A percentile compares a stretch with the other conserved stretches of the same genome.
phyloP scores from a whole-genome alignment of 495 filamentous ascomycete species.

The Penicillium malachiteum region DNA sequence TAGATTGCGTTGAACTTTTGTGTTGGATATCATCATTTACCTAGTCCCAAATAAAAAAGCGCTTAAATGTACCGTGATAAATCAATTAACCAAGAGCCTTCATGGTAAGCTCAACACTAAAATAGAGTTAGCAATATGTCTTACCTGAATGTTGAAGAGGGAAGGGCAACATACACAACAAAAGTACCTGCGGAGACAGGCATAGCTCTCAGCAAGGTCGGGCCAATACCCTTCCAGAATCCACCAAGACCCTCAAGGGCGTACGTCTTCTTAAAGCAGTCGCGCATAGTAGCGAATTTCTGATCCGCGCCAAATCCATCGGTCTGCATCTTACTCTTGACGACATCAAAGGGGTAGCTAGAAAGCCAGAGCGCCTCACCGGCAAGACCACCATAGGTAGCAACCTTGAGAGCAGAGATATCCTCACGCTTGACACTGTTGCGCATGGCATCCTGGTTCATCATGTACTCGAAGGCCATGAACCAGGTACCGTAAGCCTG shows the following conservation, averaged over 20 bases:
- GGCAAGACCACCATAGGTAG: constrained; percentile 87
- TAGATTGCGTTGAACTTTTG: background rate
- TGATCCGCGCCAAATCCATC: constrained; percentile 76
- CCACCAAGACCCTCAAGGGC: constrained; percentile 72
- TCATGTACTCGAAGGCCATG: constrained; percentile 89
- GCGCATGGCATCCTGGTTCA: constrained; percentile 80
- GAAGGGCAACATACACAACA: constrained; percentile 57
- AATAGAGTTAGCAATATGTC: background rate
- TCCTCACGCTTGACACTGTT: constrained; percentile 73
- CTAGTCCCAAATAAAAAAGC: background rate
- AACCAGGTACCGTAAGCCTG: constrained; percentile 98
- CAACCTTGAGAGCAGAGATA: constrained; percentile 79
- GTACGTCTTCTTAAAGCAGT: constrained; percentile 86
- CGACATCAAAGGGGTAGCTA: constrained; percentile 92
- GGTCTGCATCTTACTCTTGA: constrained; percentile 99
- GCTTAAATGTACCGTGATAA: background rate
- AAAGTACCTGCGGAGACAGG: constrained; percentile 97
- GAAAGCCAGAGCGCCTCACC: constrained; percentile 91
- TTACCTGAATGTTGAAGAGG: background rate
- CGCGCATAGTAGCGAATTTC: constrained; percentile 78
- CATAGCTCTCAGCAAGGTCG: constrained; percentile 95
- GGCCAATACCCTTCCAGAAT: constrained; percentile 95
- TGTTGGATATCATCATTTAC: background rate
- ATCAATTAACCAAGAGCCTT: constrained; percentile 40
- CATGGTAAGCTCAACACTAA: constrained; percentile 27